phyloP scores from a whole-genome alignment of 441 rosid genomes.

The Theobroma grandiflorum region DNA sequence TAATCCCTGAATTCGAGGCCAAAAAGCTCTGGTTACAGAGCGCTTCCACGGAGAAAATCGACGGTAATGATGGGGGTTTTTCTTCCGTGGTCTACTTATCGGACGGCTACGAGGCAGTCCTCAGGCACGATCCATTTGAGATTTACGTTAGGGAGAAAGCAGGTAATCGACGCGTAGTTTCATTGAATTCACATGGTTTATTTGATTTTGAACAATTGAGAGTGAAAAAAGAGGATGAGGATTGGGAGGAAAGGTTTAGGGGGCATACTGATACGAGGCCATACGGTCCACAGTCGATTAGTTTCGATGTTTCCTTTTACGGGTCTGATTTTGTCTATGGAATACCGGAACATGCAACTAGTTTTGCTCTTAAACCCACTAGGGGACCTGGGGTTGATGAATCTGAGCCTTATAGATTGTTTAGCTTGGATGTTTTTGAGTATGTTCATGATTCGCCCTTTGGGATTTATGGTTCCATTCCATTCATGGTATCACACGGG shows the following conservation, averaged over 20 bases:
- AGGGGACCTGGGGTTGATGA: slow-evolving; percentile 88
- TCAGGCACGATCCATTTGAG: slow-evolving; percentile 87
- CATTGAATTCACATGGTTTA: slow-evolving; percentile 82
- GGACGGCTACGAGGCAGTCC: slow-evolving; percentile 78
- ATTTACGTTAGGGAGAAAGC: slow-evolving; percentile 72
- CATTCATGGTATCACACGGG: slow-evolving; percentile 92
- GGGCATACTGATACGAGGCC: slow-evolving; percentile 88
- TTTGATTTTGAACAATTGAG: slow-evolving; percentile 92
- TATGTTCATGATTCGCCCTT: slow-evolving; percentile 88
- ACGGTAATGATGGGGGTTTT: slow-evolving; percentile 51
- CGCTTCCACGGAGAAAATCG: slow-evolving; percentile 53
- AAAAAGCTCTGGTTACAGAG: slow-evolving; percentile 82
- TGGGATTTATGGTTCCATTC: slow-evolving; percentile 94
- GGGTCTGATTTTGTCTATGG: slow-evolving; percentile 89
- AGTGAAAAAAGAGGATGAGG: slow-evolving; percentile 70
- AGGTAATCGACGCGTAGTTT: slow-evolving; percentile 59
- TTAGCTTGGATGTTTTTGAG: slow-evolving; percentile 95
- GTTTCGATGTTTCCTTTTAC: slow-evolving; percentile 92
- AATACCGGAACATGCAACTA: slow-evolving; percentile 91
- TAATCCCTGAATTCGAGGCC: slow-evolving; percentile 63
- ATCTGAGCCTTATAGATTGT: slow-evolving; percentile 92
- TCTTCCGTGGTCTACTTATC: slow-evolving; percentile 74
- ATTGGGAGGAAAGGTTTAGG: slow-evolving; percentile 93
- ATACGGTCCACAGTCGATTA: slow-evolving; percentile 88
- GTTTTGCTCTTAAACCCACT: slow-evolving; percentile 88